phyloP scores from a whole-genome alignment of 768 basidiomycete species.

The Ramaria rubella region DNA sequence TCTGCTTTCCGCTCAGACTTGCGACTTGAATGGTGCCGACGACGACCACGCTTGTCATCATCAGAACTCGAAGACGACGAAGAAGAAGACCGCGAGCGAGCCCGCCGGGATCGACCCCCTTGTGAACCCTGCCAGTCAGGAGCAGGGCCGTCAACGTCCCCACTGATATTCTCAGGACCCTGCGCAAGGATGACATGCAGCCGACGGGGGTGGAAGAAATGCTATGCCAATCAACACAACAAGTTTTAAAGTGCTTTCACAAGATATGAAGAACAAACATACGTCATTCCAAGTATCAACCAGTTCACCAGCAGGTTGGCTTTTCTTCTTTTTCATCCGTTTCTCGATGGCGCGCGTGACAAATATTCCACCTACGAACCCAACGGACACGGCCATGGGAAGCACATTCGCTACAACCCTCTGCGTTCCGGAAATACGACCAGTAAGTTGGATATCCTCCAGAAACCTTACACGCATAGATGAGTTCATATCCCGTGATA shows the following conservation, averaged over 20 bases:
- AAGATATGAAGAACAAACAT: slow-evolving; percentile 13
- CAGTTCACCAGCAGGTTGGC: slow-evolving; percentile 32
- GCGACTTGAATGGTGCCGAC: too few species aligned
- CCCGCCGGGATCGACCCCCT: neutral
- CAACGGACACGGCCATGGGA: neutral
- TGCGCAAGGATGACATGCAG: slow-evolving; percentile 38
- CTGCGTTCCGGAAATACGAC: slow-evolving; percentile 30
- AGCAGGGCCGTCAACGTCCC: slow-evolving; percentile 5
- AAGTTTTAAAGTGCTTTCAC: slow-evolving; percentile 8
- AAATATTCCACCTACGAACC: slow-evolving; percentile 16
- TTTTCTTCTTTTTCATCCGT: slow-evolving; percentile 32
- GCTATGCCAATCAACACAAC: slow-evolving; percentile 27
- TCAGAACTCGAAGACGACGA: neutral
- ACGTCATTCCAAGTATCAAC: slow-evolving; percentile 50
- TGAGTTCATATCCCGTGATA: slow-evolving; percentile 21
- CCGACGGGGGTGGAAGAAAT: slow-evolving; percentile 42
- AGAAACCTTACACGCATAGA: slow-evolving; percentile 31
- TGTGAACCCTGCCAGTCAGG: slow-evolving; percentile 3
- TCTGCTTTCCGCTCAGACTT: neutral
- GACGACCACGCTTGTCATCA: neutral
- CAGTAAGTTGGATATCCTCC: slow-evolving; percentile 29
- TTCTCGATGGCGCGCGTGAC: slow-evolving; percentile 12
- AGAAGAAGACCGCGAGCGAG: neutral
- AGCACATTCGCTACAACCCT: slow-evolving; percentile 23
- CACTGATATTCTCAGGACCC: slow-evolving; percentile 17